Conservation (phyloP, 257 asterid species). For the Solanum pimpinellifolium region DNA sequence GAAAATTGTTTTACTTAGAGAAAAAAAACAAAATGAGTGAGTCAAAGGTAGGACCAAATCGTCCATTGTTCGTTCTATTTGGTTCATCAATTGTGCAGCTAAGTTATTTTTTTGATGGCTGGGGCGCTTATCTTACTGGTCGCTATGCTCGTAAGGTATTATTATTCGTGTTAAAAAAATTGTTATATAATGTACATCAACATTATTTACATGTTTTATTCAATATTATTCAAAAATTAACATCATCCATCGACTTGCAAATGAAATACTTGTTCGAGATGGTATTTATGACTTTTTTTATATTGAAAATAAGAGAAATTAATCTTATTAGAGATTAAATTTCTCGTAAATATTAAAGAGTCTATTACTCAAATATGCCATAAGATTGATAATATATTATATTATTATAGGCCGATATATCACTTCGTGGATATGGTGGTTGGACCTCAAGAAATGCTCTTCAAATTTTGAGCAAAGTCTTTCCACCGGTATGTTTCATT, state of each 20-base stretch:
- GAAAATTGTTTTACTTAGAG: background rate
- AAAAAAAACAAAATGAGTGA: background rate
- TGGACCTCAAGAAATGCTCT: slow-evolving; percentile 67
- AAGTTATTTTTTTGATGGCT: slow-evolving; percentile 32
- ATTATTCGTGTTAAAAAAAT: too few species aligned
- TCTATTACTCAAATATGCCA: background rate
- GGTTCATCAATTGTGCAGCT: slow-evolving; percentile 62
- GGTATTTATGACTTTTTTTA: too few species aligned
- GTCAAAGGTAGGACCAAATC: slow-evolving; percentile 39
- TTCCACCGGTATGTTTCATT: slow-evolving; percentile 32
- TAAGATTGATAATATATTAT: background rate
- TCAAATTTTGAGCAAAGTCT: slow-evolving; percentile 37
- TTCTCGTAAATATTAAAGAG: too few species aligned
- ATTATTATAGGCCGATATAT: slow-evolving; percentile 47
- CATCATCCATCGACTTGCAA: too few species aligned
- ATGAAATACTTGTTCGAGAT: too few species aligned
- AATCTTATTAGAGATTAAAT: too few species aligned
- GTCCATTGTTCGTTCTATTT: slow-evolving; percentile 49
- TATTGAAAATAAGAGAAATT: too few species aligned
- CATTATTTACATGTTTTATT: too few species aligned
- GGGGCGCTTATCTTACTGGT: slow-evolving; percentile 51
- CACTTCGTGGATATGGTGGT: slow-evolving; percentile 54
- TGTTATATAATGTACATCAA: fast-evolving
- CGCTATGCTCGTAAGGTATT: slow-evolving; percentile 47
- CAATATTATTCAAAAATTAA: too few species aligned